Evolutionary conservation across 176 grass and related monocot genomes (phyloP).

Genomic region (Themeda triandra): DNA sequence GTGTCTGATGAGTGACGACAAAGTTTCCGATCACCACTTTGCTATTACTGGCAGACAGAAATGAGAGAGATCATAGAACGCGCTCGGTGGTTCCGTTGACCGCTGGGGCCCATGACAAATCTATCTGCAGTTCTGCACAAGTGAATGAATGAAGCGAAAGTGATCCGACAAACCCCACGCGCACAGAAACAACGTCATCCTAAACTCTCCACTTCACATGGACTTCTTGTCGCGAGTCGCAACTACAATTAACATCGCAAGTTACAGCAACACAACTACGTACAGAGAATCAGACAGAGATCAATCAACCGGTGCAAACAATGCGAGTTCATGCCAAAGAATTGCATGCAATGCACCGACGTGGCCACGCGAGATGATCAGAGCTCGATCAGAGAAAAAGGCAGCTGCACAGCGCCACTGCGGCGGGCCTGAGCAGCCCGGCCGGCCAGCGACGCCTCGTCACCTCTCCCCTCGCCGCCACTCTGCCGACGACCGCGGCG

Average conservation of each 20-base stretch:
- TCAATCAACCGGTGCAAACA: not conserved
- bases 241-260: not conserved
- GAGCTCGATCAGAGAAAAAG: slow-evolving; percentile 19
- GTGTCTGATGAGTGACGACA: no score
- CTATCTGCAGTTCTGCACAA: not conserved
- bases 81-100: slow-evolving; percentile 18
- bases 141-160: not conserved
- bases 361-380: not conserved
- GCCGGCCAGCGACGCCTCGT: not conserved
- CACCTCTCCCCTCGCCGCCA: not conserved
- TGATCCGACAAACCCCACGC: slow-evolving; percentile 11
- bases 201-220: not conserved
- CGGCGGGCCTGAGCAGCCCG: not conserved
- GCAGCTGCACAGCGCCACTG: slow-evolving; percentile 37
- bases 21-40: no score
- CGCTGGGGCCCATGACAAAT: not conserved
- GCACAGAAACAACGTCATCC: not conserved
- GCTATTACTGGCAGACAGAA: not conserved
- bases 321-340: not conserved
- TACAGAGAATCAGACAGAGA: slow-evolving; percentile 12
- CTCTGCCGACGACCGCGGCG: not conserved
- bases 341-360: not conserved
- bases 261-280: slow-evolving; percentile 19
- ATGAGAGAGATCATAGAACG: not conserved
- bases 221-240: not conserved